Base-by-base conservation (phyloP, 2,329 filamentous ascomycete species). In the Xylaria sp. region DNA sequence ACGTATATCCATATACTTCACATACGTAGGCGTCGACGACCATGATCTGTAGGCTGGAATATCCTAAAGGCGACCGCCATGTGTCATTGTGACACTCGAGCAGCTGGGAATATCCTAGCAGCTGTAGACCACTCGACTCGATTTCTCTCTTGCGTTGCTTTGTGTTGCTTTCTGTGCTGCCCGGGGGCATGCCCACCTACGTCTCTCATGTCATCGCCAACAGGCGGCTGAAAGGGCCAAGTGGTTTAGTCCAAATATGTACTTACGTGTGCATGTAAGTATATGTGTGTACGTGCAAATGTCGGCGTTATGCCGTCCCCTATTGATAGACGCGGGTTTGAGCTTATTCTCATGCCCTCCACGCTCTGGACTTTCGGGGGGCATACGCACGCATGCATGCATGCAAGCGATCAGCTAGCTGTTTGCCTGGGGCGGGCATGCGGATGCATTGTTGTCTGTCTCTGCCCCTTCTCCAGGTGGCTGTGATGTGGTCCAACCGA, bases 361-460 rank as follows among this genome's bases (percentile, higher is more conserved):
- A 60, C 57, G 43, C 57, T 33, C 56, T 68, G 66, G n/a, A 65
- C 62, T 66, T 58, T 65, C 56, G 62, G 36, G 20, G 62, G 62
- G 66, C 62, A 31, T 65, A 58, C 23, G 56, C 56, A 28, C 28
- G 28, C 28, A 66, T 66, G 56, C 63, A 68, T 66, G 66, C 64
- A 66, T 66, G 56, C 66, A 20, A 10, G n/a, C 46, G n/a, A 18
- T 20, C 46, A 58, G 66, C 58, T 43, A 58, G 62, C 62, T 68
- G 56, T 25, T 36, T 39, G 57, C 52, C 62, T 46, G 62, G 52
- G 57, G 57, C 33, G 39, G 48, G 18, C 41, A 51, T 20, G 55
- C 51, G 57, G 57, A 23, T 41, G 23, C 41, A 41, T 56, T 31
- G 52, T 28, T 51, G 41, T 46, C 41, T 36, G 33, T 36, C 33